Evolutionary conservation across 768 basidiomycete species (phyloP), one percentile per base, ranked within the genome.

Genomic region (Pulveroboletus sp.): DNA sequence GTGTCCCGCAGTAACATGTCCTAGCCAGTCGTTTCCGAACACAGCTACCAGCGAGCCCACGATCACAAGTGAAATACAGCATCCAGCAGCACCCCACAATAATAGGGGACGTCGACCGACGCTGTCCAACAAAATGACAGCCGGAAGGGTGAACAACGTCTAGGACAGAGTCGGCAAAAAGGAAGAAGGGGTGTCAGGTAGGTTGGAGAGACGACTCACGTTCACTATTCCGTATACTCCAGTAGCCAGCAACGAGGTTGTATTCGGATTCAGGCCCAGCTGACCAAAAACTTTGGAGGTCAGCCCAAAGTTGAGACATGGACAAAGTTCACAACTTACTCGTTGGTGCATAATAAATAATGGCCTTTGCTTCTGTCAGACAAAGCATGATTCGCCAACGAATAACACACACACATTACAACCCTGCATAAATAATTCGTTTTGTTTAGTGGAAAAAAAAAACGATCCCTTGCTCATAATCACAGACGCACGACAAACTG

Each of bases 201-300:
- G 27, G 21, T 18, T 14, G 31, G 15, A 52, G 27, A 42, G 3
- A 26, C 8, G 4, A 54, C 58, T 35, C 40, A 60, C 61, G 12
- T 66, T 70, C 14, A 68, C 65, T 53, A 73, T 59, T 7, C 73
- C 73, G 17, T 65, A 71, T 18, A 72, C 69, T 11, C 73, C 73
- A 1, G 72, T 70, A n/a, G 73, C 73, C 9, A 74, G 55, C 6
- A 74, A 51, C 8, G 73, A 74, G 1, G 73, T 70, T 1, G 73
- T 73, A 33, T 66, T 70, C 0, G 66, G 68, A 18, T 71, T 62
- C 31, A 74, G 55, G n/a, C 71, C 71, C n/a, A 75, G 50, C 46
- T 71, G 69, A 44, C 66, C 60, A 47, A 74, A 74, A 33, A 75
- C 73, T 61, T 50, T n/a, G n/a, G 55, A 32, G 8, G 49, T 58